Percentiles rank a stretch among this genome's conserved stretches.
phyloP scores from a whole-genome alignment of 352 stramenopile species.

The Pythium aquatile region DNA sequence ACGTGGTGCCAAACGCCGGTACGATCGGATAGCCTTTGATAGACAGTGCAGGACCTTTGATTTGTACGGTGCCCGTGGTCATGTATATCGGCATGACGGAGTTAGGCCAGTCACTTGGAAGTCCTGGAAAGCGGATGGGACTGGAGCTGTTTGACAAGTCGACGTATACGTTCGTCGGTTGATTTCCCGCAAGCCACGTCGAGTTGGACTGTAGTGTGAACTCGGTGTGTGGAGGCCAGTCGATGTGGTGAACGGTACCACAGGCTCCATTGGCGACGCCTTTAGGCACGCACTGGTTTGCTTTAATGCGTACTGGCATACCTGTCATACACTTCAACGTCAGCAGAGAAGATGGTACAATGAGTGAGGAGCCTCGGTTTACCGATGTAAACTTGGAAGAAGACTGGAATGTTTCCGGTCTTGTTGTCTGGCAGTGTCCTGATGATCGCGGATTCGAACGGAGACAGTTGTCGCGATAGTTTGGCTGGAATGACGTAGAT shows the following conservation, averaged over 20 bases:
- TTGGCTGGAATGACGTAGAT: slow-evolving; percentile 13
- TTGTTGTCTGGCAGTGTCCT: slow-evolving; percentile 10
- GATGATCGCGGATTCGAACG: neutral
- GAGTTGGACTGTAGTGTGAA: slow-evolving; percentile 4
- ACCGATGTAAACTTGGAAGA: slow-evolving; percentile 14
- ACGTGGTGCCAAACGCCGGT: slow-evolving; percentile 24
- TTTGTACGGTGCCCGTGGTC: neutral
- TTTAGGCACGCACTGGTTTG: slow-evolving; percentile 13
- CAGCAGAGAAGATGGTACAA: neutral
- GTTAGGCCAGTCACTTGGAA: slow-evolving; percentile 12
- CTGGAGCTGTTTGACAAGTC: slow-evolving; percentile 1
- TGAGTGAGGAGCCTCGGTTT: neutral
- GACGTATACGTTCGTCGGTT: slow-evolving; percentile 8
- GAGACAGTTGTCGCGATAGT: neutral
- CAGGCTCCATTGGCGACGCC: slow-evolving; percentile 21
- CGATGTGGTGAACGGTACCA: slow-evolving; percentile 12
- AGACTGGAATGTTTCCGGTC: slow-evolving; percentile 7
- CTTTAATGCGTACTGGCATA: slow-evolving; percentile 21
- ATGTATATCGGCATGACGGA: slow-evolving; percentile 26
- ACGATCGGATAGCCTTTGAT: slow-evolving; percentile 27
- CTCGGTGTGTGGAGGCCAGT: slow-evolving; percentile 1
- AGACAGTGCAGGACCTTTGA: neutral
- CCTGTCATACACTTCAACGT: slow-evolving; percentile 2
- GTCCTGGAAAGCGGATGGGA: slow-evolving; percentile 12
- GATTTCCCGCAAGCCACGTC: slow-evolving; percentile 6